Evolutionary conservation across 2,329 filamentous ascomycete species (phyloP).

Genomic region (Endocalyx cinctus): DNA sequence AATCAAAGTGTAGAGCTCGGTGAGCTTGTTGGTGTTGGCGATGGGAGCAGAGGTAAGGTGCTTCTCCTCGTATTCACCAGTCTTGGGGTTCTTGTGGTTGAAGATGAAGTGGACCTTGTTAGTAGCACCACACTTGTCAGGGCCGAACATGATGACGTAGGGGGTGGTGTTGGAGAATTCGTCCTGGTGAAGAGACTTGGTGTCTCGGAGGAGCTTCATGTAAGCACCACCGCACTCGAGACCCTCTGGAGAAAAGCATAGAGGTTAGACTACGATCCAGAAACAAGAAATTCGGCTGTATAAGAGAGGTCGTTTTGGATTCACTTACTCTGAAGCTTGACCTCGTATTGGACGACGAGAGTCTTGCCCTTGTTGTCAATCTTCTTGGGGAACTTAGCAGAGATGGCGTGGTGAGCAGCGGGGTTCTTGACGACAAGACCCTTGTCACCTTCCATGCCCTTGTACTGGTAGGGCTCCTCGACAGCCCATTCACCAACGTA

Average conservation of each 20-base stretch:
- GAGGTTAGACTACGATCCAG: constrained; percentile 27
- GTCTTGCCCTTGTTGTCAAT: constrained; percentile 97
- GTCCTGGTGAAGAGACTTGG: constrained; percentile 91
- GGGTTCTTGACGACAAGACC: constrained; percentile 97
- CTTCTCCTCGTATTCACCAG: constrained; percentile 99
- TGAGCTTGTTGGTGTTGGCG: constrained; percentile 85
- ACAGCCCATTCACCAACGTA: constrained; percentile 96
- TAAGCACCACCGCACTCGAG: constrained; percentile 98
- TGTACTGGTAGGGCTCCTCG: constrained; percentile 85
- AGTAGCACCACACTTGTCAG: constrained; percentile 97
- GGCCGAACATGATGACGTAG: constrained; percentile 99
- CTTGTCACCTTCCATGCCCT: constrained; percentile 92
- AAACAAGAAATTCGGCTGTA: neutral
- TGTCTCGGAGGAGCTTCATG: constrained; percentile 97
- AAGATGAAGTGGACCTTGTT: constrained; percentile 99
- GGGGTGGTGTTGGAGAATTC: constrained; percentile 97
- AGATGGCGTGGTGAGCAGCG: constrained; percentile 98
- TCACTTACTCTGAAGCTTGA: constrained; percentile 96
- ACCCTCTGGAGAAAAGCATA: constrained; percentile 58
- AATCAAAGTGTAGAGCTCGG: constrained; percentile 92
- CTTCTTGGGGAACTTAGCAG: constrained; percentile 94
- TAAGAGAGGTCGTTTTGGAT: too few relatives aligned
- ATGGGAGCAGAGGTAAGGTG: constrained; percentile 80
- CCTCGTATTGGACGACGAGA: constrained; percentile 96
- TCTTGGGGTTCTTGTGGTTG: constrained; percentile 99